phyloP scores from a whole-genome alignment of 2,329 filamentous ascomycete genomes.

The Ascochyta pisi region DNA sequence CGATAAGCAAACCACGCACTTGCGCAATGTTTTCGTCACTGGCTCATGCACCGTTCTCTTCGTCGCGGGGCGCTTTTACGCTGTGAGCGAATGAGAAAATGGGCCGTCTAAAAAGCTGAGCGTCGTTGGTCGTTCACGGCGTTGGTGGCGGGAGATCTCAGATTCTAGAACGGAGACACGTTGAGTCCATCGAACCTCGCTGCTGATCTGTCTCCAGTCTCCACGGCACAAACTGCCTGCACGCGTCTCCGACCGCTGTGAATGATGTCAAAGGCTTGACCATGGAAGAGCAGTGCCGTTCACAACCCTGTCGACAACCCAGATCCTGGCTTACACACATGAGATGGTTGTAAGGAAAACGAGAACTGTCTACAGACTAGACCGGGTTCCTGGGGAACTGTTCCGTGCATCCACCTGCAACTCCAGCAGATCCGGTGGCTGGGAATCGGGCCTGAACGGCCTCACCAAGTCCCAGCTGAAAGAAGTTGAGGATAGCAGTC shows the following conservation, averaged over 20 bases:
- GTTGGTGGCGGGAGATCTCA: not conserved
- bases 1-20: conserved; percentile 10
- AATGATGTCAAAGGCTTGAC: conserved; percentile 18
- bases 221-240: conserved; percentile 3
- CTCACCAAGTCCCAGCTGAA: not conserved
- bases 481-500: not conserved
- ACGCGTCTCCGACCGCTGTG: not conserved
- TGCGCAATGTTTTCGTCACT: conserved; percentile 14
- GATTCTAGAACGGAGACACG: conserved; percentile 12
- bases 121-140: conserved; percentile 3
- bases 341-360: conserved; percentile 11
- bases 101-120: not conserved
- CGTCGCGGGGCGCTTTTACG: conserved; percentile 3
- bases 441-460: conserved; percentile 5
- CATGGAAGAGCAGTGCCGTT: conserved; percentile 2
- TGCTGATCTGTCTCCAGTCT: conserved; percentile 5
- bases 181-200: conserved; percentile 1
- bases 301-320: conserved; percentile 5
- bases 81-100: conserved; percentile 9
- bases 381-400: conserved; percentile 10
- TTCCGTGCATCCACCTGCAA: conserved; percentile 7
- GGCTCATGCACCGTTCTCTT: conserved; percentile 2
- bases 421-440: not conserved
- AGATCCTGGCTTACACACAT: conserved; percentile 1
- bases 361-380: conserved; percentile 17